phyloP scores from a whole-genome alignment of 2,329 filamentous ascomycete genomes.

The Trichophyton verrucosum region DNA sequence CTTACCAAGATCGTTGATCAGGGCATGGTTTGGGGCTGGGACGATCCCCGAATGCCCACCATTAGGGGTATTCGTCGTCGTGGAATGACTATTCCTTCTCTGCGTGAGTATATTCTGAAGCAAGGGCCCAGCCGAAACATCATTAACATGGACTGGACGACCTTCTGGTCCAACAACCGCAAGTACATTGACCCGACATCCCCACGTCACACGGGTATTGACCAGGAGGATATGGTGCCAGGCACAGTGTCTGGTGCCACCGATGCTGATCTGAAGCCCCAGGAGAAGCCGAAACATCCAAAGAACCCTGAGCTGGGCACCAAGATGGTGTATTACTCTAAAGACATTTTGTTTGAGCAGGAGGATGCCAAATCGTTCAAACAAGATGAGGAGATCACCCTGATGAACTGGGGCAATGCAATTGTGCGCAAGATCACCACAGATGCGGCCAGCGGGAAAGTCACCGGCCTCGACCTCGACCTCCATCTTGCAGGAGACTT shows the following conservation, averaged over 20 bases:
- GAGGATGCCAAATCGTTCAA: slow-evolving; percentile 22
- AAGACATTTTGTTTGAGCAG: slow-evolving; percentile 22
- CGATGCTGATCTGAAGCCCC: slow-evolving; percentile 37
- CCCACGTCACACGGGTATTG: slow-evolving; percentile 21
- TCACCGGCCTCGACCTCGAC: slow-evolving; percentile 64
- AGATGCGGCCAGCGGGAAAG: slow-evolving; percentile 38
- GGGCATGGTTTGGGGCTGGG: slow-evolving; percentile 40
- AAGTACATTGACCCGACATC: slow-evolving; percentile 56
- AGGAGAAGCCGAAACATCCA: slow-evolving; percentile 24
- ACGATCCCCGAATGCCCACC: slow-evolving; percentile 41
- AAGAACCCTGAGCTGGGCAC: slow-evolving; percentile 23
- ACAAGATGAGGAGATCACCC: slow-evolving; percentile 23
- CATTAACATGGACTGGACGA: slow-evolving; percentile 31
- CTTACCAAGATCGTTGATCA: slow-evolving; percentile 39
- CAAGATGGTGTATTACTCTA: slow-evolving; percentile 23
- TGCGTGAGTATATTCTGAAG: slow-evolving; percentile 31
- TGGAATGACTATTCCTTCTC: slow-evolving; percentile 17
- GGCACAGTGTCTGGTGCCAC: slow-evolving; percentile 40
- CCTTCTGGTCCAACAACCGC: slow-evolving; percentile 47
- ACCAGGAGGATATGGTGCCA: slow-evolving; percentile 17
- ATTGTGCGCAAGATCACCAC: slow-evolving; percentile 40
- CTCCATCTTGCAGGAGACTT: slow-evolving; percentile 88
- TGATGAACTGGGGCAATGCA: slow-evolving; percentile 59
- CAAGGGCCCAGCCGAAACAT: slow-evolving; percentile 31
- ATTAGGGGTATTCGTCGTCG: slow-evolving; percentile 39